A percentile compares a stretch with the other conserved stretches of the same genome.
phyloP scores from a whole-genome alignment of 208 protist species.

The Endotrypanum monterogeii region DNA sequence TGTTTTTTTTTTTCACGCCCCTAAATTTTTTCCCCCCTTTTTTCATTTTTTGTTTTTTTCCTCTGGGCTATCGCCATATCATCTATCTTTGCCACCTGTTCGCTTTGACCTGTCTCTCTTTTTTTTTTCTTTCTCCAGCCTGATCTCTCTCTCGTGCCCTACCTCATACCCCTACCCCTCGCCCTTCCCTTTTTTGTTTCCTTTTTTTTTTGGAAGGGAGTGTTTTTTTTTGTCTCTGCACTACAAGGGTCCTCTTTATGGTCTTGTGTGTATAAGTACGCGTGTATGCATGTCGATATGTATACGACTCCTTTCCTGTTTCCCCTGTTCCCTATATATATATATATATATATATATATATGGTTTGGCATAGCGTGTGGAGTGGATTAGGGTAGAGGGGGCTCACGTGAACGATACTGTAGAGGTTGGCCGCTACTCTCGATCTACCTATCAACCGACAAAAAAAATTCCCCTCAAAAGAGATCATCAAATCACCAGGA shows the following conservation, averaged over 20 bases:
- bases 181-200: neutral
- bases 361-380: neutral
- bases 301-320: no score
- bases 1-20: neutral
- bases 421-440: no score
- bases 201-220: no score
- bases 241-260: neutral
- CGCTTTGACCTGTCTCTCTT: neutral
- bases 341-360: no score
- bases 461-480: neutral
- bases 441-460: neutral
- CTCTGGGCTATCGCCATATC: slow-evolving; percentile 3
- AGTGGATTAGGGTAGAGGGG: no score
- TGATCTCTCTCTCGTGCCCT: neutral
- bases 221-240: neutral
- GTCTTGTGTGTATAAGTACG: no score
- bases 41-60: neutral
- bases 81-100: neutral
- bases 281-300: no score
- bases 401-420: neutral
- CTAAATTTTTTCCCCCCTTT: neutral
- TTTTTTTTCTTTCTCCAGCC: neutral
- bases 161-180: neutral
- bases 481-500: neutral
- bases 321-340: no score